Evolutionary conservation across 2,329 filamentous ascomycete genomes (phyloP).

Genomic region (Trichoderma afroharzianum): DNA sequence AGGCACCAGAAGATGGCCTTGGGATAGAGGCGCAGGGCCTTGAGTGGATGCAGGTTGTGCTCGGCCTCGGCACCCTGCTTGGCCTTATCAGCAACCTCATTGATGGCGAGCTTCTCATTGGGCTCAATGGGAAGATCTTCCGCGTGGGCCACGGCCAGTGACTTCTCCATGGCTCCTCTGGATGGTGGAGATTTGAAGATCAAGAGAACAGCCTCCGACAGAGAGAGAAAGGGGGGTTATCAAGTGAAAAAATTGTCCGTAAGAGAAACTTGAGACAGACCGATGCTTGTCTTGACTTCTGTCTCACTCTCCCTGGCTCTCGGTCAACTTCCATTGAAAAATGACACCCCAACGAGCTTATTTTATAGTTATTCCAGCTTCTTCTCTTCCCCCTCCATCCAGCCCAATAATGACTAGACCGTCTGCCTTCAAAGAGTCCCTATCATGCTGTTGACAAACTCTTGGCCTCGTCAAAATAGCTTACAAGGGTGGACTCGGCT

Average conservation of each 20-base stretch:
- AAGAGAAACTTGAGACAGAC: neutral
- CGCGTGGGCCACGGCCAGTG: neutral
- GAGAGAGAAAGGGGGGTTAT: neutral
- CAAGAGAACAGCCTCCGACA: neutral
- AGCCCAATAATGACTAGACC: neutral
- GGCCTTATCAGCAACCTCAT: slow-evolving; percentile 1
- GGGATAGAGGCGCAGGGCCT: slow-evolving; percentile 31
- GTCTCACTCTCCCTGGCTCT: neutral
- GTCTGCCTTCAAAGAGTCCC: neutral
- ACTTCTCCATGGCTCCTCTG: slow-evolving; percentile 9
- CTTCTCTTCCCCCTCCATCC: neutral
- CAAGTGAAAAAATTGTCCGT: neutral
- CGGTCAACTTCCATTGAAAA: neutral
- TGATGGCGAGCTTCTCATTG: neutral
- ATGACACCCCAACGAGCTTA: slow-evolving; percentile 20
- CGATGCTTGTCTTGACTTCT: neutral
- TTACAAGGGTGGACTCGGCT: neutral
- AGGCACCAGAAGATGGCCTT: slow-evolving; percentile 38
- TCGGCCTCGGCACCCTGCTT: slow-evolving; percentile 15
- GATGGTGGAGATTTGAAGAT: neutral
- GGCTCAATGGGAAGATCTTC: slow-evolving; percentile 7
- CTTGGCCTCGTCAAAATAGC: neutral
- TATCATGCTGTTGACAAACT: neutral
- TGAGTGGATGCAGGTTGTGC: slow-evolving; percentile 15
- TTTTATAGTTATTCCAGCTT: slow-evolving; percentile 15